Conservation (phyloP, 2,329 filamentous ascomycete genomes). For the Pezicula neosporulosa region DNA sequence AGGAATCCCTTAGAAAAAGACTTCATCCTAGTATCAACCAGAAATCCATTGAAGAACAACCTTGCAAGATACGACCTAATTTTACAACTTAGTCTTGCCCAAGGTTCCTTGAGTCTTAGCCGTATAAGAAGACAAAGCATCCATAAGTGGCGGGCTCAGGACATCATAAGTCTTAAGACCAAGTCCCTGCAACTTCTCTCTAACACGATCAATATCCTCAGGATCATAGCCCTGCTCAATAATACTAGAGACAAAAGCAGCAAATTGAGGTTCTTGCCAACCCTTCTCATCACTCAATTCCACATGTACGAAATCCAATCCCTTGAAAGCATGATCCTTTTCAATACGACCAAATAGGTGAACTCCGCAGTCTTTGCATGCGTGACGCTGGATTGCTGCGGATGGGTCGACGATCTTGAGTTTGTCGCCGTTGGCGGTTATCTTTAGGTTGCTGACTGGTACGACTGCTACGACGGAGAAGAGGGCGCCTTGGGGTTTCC, state of each 20-base stretch:
- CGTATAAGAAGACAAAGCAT: conserved; percentile 52
- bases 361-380: conserved; percentile 57
- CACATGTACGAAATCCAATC: conserved; percentile 65
- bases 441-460: conserved; percentile 47
- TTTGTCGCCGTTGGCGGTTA: conserved; percentile 57
- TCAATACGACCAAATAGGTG: conserved; percentile 65
- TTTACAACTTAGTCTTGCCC: conserved; percentile 1
- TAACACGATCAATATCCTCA: conserved; percentile 49
- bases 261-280: conserved; percentile 72
- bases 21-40: too few relatives aligned
- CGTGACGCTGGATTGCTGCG: conserved; percentile 59
- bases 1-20: too few relatives aligned
- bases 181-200: conserved; percentile 46
- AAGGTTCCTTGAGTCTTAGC: conserved; percentile 35
- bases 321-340: conserved; percentile 62
- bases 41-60: too few relatives aligned
- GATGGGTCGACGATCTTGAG: conserved; percentile 49
- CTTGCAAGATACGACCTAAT: too few relatives aligned
- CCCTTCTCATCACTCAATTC: conserved; percentile 57
- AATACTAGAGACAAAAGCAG: conserved; percentile 63
- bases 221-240: conserved; percentile 65
- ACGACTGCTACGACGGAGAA: conserved; percentile 64
- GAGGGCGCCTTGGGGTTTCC: conserved; percentile 61
- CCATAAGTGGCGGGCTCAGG: conserved; percentile 61
- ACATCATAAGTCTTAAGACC: conserved; percentile 62